Percentiles rank a stretch among this genome's conserved stretches.
These are phyloP conservation scores for Chlamydomonas incerta DNA, from an alignment of 139 green algal genomes.

Conservation along the genomic window DNA sequence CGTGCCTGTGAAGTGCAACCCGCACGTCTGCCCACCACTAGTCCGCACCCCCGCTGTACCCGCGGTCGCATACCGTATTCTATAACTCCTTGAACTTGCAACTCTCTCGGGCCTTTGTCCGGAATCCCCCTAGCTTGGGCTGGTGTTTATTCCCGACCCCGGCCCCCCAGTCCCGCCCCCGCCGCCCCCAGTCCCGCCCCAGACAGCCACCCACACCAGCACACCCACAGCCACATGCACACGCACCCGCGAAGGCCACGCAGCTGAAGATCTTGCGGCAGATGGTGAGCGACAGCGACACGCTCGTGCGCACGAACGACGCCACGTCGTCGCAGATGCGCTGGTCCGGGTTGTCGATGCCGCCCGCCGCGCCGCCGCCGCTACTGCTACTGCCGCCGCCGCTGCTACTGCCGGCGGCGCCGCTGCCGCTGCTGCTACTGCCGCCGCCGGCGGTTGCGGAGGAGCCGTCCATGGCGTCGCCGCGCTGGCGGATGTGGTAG, in stretches of 20 bases:
- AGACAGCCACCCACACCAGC: not conserved
- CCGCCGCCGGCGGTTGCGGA: not conserved
- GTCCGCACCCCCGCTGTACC: too few species aligned
- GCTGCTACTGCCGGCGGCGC: too few species aligned
- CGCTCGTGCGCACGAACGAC: slow-evolving; percentile 72
- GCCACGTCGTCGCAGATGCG: slow-evolving; percentile 92
- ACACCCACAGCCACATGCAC: too few species aligned
- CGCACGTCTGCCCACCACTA: too few species aligned
- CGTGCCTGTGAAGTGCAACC: too few species aligned
- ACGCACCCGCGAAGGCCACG: slow-evolving; percentile 82
- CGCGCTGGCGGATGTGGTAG: slow-evolving; percentile 36
- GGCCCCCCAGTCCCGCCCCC: not conserved
- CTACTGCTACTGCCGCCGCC: too few species aligned
- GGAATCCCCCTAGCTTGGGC: not conserved
- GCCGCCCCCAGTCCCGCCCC: not conserved
- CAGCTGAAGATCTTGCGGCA: slow-evolving; percentile 85
- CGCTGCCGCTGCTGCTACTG: not conserved
- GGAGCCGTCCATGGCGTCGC: not conserved
- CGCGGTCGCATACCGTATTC: too few species aligned
- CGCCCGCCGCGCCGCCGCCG: not conserved
- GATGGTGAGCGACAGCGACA: slow-evolving; percentile 74
- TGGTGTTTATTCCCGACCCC: too few species aligned
- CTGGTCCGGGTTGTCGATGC: slow-evolving; percentile 76
- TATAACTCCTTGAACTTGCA: too few species aligned
- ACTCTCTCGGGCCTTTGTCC: too few species aligned